These are phyloP conservation scores for Clavariopsis aquatica DNA, from an alignment of 495 filamentous ascomycete genomes.

Conservation along the genomic window DNA sequence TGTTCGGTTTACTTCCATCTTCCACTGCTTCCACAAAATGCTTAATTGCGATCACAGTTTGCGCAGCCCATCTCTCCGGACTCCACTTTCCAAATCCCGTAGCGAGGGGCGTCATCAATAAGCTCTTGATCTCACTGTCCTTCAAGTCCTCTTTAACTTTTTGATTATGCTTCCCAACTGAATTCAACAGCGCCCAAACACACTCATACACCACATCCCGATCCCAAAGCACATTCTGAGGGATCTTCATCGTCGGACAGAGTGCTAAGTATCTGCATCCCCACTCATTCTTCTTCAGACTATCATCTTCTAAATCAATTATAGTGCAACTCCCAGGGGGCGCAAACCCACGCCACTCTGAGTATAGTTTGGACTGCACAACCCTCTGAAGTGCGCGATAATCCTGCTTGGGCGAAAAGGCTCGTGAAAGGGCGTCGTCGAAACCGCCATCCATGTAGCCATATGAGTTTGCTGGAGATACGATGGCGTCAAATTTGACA, in stretches of 20 bases:
- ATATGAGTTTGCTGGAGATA: slow-evolving; percentile 58
- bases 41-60: slow-evolving; percentile 54
- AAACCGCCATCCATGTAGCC: slow-evolving; percentile 56
- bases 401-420: slow-evolving; percentile 50
- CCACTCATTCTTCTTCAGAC: slow-evolving; percentile 43
- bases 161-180: slow-evolving; percentile 52
- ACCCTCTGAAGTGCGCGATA: slow-evolving; percentile 51
- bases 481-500: slow-evolving; percentile 50
- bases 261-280: slow-evolving; percentile 51
- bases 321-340: slow-evolving; percentile 54
- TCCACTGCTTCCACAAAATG: slow-evolving; percentile 41
- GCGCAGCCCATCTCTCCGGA: slow-evolving; percentile 51
- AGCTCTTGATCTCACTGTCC: slow-evolving; percentile 42
- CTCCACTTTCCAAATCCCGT: slow-evolving; percentile 51
- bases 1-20: slow-evolving; percentile 8
- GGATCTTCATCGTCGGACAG: slow-evolving; percentile 56
- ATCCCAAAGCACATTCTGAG: slow-evolving; percentile 50
- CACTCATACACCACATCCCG: slow-evolving; percentile 58
- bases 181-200: slow-evolving; percentile 53
- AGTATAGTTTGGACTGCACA: slow-evolving; percentile 44
- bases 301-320: slow-evolving; percentile 44
- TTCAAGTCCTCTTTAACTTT: background rate
- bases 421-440: slow-evolving; percentile 55
- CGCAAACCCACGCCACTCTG: slow-evolving; percentile 52
- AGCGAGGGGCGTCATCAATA: slow-evolving; percentile 55